phyloP scores from a whole-genome alignment of 108 stramenopile species.

The Craspedostauros australis region DNA sequence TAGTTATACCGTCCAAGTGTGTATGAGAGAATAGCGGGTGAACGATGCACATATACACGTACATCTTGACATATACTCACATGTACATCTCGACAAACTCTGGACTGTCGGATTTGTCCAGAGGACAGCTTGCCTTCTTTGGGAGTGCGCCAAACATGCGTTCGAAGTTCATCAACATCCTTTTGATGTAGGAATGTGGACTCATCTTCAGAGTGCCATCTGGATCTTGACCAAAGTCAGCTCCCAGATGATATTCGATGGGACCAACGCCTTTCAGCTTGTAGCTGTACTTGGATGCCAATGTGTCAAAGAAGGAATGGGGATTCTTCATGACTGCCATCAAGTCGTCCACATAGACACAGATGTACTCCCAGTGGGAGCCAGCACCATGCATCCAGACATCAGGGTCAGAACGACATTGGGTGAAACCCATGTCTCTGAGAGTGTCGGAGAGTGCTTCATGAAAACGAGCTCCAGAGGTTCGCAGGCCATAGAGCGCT shows the following conservation, averaged over 20 bases:
- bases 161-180: constrained; percentile 9
- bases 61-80: no score
- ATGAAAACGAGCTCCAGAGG: no score
- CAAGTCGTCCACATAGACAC: constrained; percentile 28
- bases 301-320: background rate
- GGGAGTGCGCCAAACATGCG: constrained; percentile 15
- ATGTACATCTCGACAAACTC: no score
- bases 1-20: no score
- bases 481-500: no score
- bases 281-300: constrained; percentile 9
- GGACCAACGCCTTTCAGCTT: constrained; percentile 31
- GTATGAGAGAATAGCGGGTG: no score
- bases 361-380: constrained; percentile 26
- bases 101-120: no score
- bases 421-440: constrained; percentile 29
- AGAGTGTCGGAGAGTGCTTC: no score
- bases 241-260: constrained; percentile 24
- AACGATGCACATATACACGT: no score
- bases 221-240: constrained; percentile 18
- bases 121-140: no score
- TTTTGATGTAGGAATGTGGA: constrained; percentile 27
- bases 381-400: no score
- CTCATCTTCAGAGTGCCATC: constrained; percentile 13
- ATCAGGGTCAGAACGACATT: constrained; percentile 28
- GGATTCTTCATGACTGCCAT: constrained; percentile 11